Percentiles rank a stretch among this genome's conserved stretches.
Evolutionary conservation across 495 filamentous ascomycete genomes (phyloP).

Genomic region (Bathelium albidoporum): DNA sequence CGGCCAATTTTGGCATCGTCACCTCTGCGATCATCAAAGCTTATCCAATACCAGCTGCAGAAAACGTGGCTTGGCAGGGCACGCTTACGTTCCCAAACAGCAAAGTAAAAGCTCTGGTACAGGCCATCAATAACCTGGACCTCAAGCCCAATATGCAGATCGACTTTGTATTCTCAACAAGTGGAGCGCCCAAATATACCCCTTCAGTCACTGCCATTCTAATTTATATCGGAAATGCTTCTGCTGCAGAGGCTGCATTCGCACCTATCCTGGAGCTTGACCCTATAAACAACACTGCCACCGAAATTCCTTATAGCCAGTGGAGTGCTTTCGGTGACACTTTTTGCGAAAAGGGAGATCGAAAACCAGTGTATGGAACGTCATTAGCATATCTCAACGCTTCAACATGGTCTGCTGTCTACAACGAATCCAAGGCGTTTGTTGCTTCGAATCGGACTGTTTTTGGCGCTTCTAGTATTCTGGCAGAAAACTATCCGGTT

Average conservation of each 20-base stretch:
- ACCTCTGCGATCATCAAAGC: constrained; percentile 18
- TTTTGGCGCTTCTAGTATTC: neutral
- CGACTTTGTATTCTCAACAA: neutral
- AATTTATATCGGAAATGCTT: neutral
- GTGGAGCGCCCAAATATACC: neutral
- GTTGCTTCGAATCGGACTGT: constrained; percentile 2
- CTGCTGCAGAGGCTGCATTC: constrained; percentile 16
- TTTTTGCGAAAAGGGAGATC: constrained; percentile 26
- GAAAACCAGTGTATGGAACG: constrained; percentile 27
- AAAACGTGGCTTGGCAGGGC: constrained; percentile 6
- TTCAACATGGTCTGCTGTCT: constrained; percentile 5
- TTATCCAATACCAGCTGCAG: neutral
- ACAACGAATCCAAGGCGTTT: constrained; percentile 8
- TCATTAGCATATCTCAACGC: constrained; percentile 20
- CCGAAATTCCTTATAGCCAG: constrained; percentile 19
- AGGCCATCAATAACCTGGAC: constrained; percentile 10
- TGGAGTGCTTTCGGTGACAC: constrained; percentile 23
- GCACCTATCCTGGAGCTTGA: constrained; percentile 23
- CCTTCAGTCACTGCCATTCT: neutral
- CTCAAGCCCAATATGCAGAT: constrained; percentile 10
- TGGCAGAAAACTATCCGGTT: constrained; percentile 7
- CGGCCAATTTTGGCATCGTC: constrained; percentile 38
- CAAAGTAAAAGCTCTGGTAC: constrained; percentile 1
- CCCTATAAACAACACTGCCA: constrained; percentile 21
- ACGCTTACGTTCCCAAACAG: constrained; percentile 5